Evolutionary conservation across 2,329 filamentous ascomycete species (phyloP), one percentile per base, ranked within the genome.

Genomic region (Phialophora macrospora): DNA sequence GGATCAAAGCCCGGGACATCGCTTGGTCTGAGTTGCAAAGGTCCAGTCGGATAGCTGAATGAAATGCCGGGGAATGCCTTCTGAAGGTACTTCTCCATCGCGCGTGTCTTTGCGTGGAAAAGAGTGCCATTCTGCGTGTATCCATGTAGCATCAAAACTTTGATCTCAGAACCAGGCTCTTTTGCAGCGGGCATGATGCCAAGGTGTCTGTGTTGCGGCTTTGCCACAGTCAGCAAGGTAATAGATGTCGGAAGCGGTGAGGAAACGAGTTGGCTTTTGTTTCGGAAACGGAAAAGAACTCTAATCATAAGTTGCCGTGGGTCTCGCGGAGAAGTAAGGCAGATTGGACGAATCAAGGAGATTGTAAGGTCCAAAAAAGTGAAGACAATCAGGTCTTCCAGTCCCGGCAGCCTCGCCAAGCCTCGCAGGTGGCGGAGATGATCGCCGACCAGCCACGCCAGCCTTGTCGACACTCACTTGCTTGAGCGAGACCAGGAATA

Each of bases 101-200:
- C 92, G 77, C 92, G 91, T 54, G 92, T 96, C 81, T 97, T 97
- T 77, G 89, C 86, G 76, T 87, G 89, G 85, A 97, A 97, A 69
- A 93, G 82, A 3, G 88, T 79, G 3, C 93, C 93, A 30, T 91
- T 96, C 82, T 98, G 94, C 7, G 94, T 97, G 85, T 88, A 97
- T 78, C 94, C 90, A 73, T 93, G 90, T 30, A 93, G 83, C 89
- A 93, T 92, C 52, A 93, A 82, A 69, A 93, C 88, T 77, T 88
- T 91, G 62, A 82, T 54, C n/a, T 26, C 28, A 48, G 55, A 8
- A 8, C 38, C n/a, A 9, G 63, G 57, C 28, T 60, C 63, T 54
- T 58, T 66, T 26, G 63, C 58, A 9, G 67, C 51, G 46, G 67
- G 63, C 67, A 69, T 69, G 11, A 67, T 66, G 32, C 58, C 22